These are phyloP conservation scores for Neopestalotiopsis sp. DNA, from an alignment of 2,329 filamentous ascomycete genomes.

Conservation along the genomic window DNA sequence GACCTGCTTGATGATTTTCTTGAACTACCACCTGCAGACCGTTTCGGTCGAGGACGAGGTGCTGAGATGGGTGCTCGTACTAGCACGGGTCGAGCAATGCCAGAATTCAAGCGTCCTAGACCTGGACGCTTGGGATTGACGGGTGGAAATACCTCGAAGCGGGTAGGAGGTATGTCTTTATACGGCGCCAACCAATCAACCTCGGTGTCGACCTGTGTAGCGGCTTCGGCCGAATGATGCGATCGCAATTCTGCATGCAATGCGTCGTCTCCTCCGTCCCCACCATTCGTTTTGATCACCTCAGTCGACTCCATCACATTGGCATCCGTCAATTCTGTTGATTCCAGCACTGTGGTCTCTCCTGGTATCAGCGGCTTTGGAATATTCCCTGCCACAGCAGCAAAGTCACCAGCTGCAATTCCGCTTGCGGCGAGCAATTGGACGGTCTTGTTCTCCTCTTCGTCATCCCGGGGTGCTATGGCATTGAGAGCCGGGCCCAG, in stretches of 20 bases:
- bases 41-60: conserved; percentile 42
- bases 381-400: conserved; percentile 23
- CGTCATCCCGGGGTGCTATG: conserved; percentile 84
- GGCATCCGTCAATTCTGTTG: conserved; percentile 44
- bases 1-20: conserved; percentile 45
- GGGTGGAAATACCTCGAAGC: conserved; percentile 81
- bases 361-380: conserved; percentile 37
- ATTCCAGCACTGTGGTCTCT: conserved; percentile 40
- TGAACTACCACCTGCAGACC: conserved; percentile 36
- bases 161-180: conserved; percentile 66
- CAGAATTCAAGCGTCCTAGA: conserved; percentile 47
- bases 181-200: conserved; percentile 54
- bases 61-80: conserved; percentile 35
- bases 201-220: conserved; percentile 31
- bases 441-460: conserved; percentile 51
- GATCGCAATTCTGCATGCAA: conserved; percentile 25
- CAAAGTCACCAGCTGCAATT: conserved; percentile 37
- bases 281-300: conserved; percentile 31
- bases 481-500: conserved; percentile 81
- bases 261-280: conserved; percentile 29
- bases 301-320: conserved; percentile 24
- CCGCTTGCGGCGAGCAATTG: conserved; percentile 36
- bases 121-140: conserved; percentile 56
- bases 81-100: conserved; percentile 35
- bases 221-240: conserved; percentile 22